Base-by-base conservation (phyloP, 371 early-diverging fungal species). In the Coemansia sp. region DNA sequence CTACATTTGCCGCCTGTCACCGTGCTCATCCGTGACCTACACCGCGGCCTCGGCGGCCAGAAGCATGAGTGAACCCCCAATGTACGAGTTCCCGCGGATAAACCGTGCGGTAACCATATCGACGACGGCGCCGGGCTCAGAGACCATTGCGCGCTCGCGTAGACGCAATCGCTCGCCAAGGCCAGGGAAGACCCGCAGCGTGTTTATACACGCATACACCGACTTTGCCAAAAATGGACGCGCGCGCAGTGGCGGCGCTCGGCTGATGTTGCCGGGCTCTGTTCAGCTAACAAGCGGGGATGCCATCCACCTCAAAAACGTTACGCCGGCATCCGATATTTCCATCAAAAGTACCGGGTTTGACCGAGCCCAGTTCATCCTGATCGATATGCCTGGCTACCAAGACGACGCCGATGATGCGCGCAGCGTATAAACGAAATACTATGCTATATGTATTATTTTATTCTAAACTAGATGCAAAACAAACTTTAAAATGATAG, bases 351-450 rank as follows among this genome's bases (percentile, higher is more conserved):
- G 51, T 36, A 55, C 49, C 4, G 75, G 75, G 10, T 66, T 55
- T 44, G 75, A 75, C 57, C 69, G 69, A 6, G 75, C 75, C 2
- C 70, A 75, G 75, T 75, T 75, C 16, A n/a, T 75, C 1, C 51
- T 75, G 5, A 53, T 75, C 11, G 75, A 75, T 60, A 69, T 75
- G 75, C 75, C 75, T n/a, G 59, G 53, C 1, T 65, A 65, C 59
- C 18, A 61, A 6, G 48, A 61, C 31, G 65, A 61, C 31, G 55
- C 43, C 16, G 47, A 57, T 32, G 66, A 66, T 16, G 53, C 64
- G 10, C 44, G 59, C 31, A 66, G 67, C 29, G 31, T 66, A 34
- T 66, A 61, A n/a, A 16, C 29, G 24, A 29, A 29, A 16, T 4
- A 31, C 24, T 11, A 48, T 24, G 24, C 14, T 11, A 24, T 31